Evolutionary conservation across 169 alveolate species (phyloP), one percentile per base, ranked within the genome.

Genomic region (Babesia gibsoni): DNA sequence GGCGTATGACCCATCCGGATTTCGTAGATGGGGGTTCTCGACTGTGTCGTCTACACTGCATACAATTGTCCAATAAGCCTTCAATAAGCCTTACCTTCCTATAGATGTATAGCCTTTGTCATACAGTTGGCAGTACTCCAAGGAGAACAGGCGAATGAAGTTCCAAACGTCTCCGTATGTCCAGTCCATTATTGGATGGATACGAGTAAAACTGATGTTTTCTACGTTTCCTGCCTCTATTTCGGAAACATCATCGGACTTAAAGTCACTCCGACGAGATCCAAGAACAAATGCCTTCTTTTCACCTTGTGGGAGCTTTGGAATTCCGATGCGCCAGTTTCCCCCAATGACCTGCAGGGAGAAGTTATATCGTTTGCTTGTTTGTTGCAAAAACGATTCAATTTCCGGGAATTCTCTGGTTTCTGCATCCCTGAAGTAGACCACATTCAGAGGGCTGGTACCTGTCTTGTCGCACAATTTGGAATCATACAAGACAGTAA

Each of bases 101-200:
- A 88, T 83, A 9, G 91, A 83, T 16, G 93, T 83, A 65, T 88
- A 88, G 3, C 93, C 93, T 30, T 49, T 70, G 54, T 88, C 81
- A 63, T 88, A 88, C 37, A 88, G 73, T 25, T 58, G 46, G 54
- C 93, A 88, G 75, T 88, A 88, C 52, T 78, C 89, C 48, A 88
- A 56, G 41, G 82, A 64, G 50, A 73, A 88, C 67, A 73, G 70
- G 39, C 75, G 36, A 42, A 88, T 41, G 61, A 88, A 88, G 48
- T 84, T 80, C 93, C 93, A 88, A 5, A 88, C 69, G 56, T 84
- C 93, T 42, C 90, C 91, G 52, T 83, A 88, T 6, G 84, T 70
- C 93, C 93, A 88, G 73, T 83, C 50, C 56, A 73, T 52, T 22
- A 88, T 37, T 9, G 90, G 90, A 30, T 83, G 78, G 37, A 83